A percentile compares a stretch with the other conserved stretches of the same genome.
Conservation (phyloP, 129 eudicot genomes). For the Logfia minima region DNA sequence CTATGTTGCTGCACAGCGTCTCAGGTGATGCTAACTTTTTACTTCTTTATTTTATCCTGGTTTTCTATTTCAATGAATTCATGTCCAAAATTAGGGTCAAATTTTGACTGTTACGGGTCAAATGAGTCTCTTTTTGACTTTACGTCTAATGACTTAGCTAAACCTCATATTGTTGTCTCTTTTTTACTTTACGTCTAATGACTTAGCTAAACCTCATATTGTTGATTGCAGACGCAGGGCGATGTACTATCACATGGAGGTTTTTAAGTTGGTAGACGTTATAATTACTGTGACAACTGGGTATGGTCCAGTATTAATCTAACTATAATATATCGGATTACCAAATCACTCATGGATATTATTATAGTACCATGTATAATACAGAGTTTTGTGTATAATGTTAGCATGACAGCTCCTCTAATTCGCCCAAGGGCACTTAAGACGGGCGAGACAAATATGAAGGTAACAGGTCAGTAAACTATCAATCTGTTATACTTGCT, state of each 20-base stretch:
- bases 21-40: conserved; percentile 50
- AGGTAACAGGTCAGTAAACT: conserved; percentile 59
- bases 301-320: conserved; percentile 36
- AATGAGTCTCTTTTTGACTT: not conserved
- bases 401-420: conserved; percentile 90
- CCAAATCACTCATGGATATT: not conserved
- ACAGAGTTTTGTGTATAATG: conserved; percentile 7
- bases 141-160: not conserved
- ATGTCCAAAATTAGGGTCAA: not conserved
- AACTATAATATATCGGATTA: not conserved
- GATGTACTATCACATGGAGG: conserved; percentile 85
- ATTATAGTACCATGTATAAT: not conserved
- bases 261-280: conserved; percentile 77
- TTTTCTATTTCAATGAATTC: not conserved
- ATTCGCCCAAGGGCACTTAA: conserved; percentile 64
- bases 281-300: conserved; percentile 92
- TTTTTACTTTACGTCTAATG: not conserved
- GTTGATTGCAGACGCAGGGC: conserved; percentile 59
- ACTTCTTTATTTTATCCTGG: not conserved
- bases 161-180: not conserved
- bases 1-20: conserved; percentile 84
- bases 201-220: not conserved
- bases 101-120: not conserved
- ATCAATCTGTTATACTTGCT: not conserved
- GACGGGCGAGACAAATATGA: conserved; percentile 72